Base-by-base conservation (phyloP, 371 early-diverging fungal genomes). In the Enteropsectra breve region DNA sequence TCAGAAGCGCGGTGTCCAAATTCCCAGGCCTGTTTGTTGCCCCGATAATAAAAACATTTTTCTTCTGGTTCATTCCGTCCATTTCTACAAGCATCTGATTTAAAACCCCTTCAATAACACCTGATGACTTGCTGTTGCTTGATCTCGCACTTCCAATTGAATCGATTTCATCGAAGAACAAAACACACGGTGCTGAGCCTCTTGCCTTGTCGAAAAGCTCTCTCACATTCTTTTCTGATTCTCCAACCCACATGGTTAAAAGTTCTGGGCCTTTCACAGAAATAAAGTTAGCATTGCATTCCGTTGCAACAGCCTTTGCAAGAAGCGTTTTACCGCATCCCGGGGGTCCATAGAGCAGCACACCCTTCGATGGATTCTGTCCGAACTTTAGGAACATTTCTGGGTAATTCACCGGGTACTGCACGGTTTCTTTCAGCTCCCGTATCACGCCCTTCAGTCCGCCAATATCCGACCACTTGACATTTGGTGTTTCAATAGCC, bases 101-200 rank as follows among this genome's bases (percentile, higher is more conserved):
- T 45, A 99, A 85, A 26, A 97, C 94, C 80, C 96, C 91, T 73
- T 94, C 95, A 15, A 68, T 78, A 1, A 59, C 76, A 54, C 95
- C 94, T 36, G 92, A 88, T 70, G 91, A 94, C 32, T 94, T 92
- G 53, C 86, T 89, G 13, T 72, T 77, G 45, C 82, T 79, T 55
- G 92, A 91, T 80, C 99, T 90, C 18, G 93, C 87, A 84, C 90
- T 94, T 71, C 96, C 97, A 75, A 97, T 87, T 23, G 94, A 92
- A 83, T 99, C 99, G 79, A 99, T 83, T 83, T 98, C 99, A 78
- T 98, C 99, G 85, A 98, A 98, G 90, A 98, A 98, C 87, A 98
- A 87, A 34, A 98, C 97, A 82, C 97, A 97, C 13, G 99, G 99
- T 1, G 96, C 90, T 38, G 95, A 94, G 15, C 94, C 91, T 75